These are phyloP conservation scores for Vigna trinervia DNA, from an alignment of 306 rosid species.

Conservation along the genomic window DNA sequence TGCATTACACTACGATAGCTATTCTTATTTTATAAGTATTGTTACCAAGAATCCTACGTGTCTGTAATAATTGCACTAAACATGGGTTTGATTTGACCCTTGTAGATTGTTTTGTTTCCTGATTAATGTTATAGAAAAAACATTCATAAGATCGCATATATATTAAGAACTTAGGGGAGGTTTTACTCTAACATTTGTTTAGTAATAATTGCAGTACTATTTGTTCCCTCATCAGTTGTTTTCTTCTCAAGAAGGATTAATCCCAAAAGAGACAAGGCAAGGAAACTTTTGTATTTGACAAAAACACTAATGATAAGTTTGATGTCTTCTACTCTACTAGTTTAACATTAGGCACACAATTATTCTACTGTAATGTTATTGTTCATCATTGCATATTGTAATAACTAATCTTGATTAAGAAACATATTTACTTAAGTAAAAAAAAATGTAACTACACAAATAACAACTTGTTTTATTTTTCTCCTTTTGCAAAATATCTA, in stretches of 20 bases:
- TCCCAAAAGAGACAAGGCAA: background rate
- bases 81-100: conserved; percentile 7
- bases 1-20: background rate
- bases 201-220: too few species aligned
- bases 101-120: conserved; percentile 25
- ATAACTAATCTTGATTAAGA: too few species aligned
- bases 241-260: background rate
- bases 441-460: background rate
- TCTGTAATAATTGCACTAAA: conserved; percentile 1
- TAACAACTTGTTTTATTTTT: background rate
- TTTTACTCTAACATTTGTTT: background rate
- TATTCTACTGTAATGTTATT: background rate
- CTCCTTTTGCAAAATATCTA: background rate
- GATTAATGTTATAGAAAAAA: background rate
- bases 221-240: background rate
- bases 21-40: background rate
- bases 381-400: background rate
- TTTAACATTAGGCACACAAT: background rate
- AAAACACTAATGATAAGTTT: background rate
- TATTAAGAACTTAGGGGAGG: background rate
- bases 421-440: background rate
- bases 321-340: background rate
- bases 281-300: background rate
- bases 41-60: background rate
- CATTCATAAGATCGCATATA: background rate